Conservation (phyloP, 2,329 filamentous ascomycete species). For the Verticillium dahliae region DNA sequence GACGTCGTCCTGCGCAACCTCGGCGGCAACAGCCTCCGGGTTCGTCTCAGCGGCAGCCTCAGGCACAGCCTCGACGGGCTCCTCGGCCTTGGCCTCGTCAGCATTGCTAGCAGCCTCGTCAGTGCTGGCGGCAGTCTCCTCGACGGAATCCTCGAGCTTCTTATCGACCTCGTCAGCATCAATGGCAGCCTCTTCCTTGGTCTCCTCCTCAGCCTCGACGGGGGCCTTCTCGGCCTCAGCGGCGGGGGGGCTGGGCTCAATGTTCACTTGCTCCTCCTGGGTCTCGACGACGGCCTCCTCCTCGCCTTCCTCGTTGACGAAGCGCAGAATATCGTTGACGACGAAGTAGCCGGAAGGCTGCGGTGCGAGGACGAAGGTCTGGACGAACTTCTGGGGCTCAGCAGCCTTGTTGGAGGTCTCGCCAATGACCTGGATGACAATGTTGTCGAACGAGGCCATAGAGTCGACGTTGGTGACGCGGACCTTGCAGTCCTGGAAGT, state of each 20-base stretch:
- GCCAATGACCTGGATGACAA: conserved; percentile 96
- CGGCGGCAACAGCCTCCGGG: conserved; percentile 42
- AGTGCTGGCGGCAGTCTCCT: conserved; percentile 3
- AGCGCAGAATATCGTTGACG: conserved; percentile 95
- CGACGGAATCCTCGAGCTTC: conserved; percentile 63
- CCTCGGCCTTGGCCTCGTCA: conserved; percentile 26
- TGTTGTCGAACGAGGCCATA: conserved; percentile 85
- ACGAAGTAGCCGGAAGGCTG: conserved; percentile 98
- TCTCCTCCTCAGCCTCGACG: conserved; percentile 22
- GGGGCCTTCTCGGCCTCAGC: conserved; percentile 25
- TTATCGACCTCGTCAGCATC: conserved; percentile 58
- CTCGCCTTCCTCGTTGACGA: conserved; percentile 78
- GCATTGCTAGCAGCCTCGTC: conserved; percentile 21
- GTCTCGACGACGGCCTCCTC: conserved; percentile 44
- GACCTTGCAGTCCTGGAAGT: conserved; percentile 97
- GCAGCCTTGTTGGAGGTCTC: conserved; percentile 92
- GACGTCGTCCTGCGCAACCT: conserved; percentile 47
- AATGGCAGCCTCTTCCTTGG: conserved; percentile 17
- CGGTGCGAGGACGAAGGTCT: conserved; percentile 94
- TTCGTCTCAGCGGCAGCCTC: conserved; percentile 29
- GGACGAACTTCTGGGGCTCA: conserved; percentile 91
- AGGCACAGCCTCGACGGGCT: conserved; percentile 27
- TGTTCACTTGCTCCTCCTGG: conserved; percentile 25
- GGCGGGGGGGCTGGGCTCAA: conserved; percentile 28
- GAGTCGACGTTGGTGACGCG: conserved; percentile 97